phyloP scores from a whole-genome alignment of 305 asterid species.

The Stenogyne calaminthoides region DNA sequence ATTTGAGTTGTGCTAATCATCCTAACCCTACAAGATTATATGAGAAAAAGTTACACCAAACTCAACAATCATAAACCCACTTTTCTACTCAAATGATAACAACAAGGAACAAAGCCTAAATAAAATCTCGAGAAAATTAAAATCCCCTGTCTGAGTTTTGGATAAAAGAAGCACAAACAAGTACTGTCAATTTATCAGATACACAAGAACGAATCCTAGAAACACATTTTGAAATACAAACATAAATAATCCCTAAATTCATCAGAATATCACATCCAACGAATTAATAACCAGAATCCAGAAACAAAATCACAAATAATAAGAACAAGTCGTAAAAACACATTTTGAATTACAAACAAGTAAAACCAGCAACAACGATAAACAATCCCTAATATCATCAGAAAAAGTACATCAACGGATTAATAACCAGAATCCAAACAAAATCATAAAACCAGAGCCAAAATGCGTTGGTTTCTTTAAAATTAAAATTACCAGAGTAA shows the following conservation, averaged over 20 bases:
- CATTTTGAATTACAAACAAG: background rate
- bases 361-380: background rate
- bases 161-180: background rate
- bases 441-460: background rate
- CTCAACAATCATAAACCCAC: background rate
- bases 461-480: background rate
- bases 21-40: no score
- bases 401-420: background rate
- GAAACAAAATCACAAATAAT: background rate
- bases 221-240: background rate
- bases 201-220: background rate
- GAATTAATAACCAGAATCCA: background rate
- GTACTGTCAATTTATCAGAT: background rate
- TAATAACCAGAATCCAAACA: background rate
- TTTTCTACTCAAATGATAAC: background rate
- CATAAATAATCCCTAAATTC: background rate
- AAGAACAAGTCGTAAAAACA: background rate
- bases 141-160: background rate
- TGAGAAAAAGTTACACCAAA: background rate
- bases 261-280: background rate
- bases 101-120: background rate
- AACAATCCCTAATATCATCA: background rate
- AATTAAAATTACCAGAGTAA: slow-evolving; percentile 44
- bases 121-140: background rate
- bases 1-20: background rate